Base-by-base conservation (phyloP, 306 rosid genomes). In the Abrus precatorius region DNA sequence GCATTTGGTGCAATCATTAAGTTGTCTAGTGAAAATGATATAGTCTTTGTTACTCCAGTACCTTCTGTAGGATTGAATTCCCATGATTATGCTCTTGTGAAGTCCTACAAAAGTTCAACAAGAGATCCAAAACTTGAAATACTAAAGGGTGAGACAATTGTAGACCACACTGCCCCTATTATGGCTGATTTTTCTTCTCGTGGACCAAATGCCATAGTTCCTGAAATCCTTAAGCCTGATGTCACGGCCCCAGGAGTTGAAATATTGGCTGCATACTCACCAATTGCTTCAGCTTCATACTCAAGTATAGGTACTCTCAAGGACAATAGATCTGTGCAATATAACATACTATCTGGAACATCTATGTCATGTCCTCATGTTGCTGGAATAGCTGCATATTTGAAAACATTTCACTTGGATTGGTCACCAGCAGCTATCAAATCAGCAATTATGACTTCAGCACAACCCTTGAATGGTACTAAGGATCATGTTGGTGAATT, bases 181-280 rank as follows among this genome's bases (percentile, higher is more conserved):
- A 5, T 75, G 14, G 70, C 33, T 4, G 4, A 0, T 32, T 75
- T 75, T 41, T 75, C 79, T 47, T 59, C 69, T 4, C 33, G 79
- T 4, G 79, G 79, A 1, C 80, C 61, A 2, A 75, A 75, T 33
- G 0, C 1, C 0, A 1, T 60, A 8, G 33, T 61, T 47, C 33
- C 49, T 14, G 71, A 75, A 32, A 75, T 75, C 34, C 32, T 75
- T 71, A 75, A 75, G n/a, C 72, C 80, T 0, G 71, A 75, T 34
- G 14, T 75, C 9, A 61, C 70, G 60, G 80, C 80, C 0, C 80
- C 80, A 1, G 80, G 80, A 7, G 49, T 75, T 7, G 13, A 47
- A 5, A 75, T 75, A 3, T 48, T 75, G 20, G 80, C 61, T 5
- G 61, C 80, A 14, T 75, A 0, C 10, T 61, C 72, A 9, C 61